Base-by-base conservation (phyloP, 2,329 filamentous ascomycete genomes). In the Elsinoe fawcettii region DNA sequence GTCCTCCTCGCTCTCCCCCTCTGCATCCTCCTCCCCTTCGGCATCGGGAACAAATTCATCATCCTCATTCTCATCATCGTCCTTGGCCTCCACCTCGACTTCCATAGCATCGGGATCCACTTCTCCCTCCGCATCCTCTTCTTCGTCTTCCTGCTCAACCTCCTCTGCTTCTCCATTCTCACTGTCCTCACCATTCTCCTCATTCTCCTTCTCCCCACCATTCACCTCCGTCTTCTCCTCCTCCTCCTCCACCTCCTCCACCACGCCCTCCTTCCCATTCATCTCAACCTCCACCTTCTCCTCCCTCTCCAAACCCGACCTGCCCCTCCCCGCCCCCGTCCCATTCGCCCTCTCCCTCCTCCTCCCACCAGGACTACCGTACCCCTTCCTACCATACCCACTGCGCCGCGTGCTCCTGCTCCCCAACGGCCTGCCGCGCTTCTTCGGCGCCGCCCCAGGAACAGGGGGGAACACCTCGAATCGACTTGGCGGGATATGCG, bases 401-500 rank as follows among this genome's bases (percentile, higher is more conserved):
- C 46, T 49, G 30, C 61, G 57, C n/a, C 49, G 37, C 8, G 69
- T 60, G 25, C 63, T 64, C 12, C 66, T 61, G 18, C 64, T 61
- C 4, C 63, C 58, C 22, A 63, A 51, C n/a, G 63, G 60, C 20
- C 69, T 61, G 20, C 67, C 67, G 11, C 66, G 64, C 37, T 68
- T 65, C 57, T 67, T 70, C 6, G 64, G 60, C 12, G 59, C 55
- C 60, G 72, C 70, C 32, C 80, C 80, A 18, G 80, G 80, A 7
- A 87, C 72, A 0, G 86, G 81, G 7, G 89, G 89, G 65, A 88
- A 92, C 39, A 93, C 82, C 64, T 90, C 86, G 69, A 90, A 95
- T 32, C 88, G 81, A 1, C 77, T 83, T 0, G 83, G 75, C 2
- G 87, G 87, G 23, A 93, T 86, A 53, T 59, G 54, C 5, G 54